Conservation (phyloP, 805 yeast species). For the Torulaspora indica region DNA sequence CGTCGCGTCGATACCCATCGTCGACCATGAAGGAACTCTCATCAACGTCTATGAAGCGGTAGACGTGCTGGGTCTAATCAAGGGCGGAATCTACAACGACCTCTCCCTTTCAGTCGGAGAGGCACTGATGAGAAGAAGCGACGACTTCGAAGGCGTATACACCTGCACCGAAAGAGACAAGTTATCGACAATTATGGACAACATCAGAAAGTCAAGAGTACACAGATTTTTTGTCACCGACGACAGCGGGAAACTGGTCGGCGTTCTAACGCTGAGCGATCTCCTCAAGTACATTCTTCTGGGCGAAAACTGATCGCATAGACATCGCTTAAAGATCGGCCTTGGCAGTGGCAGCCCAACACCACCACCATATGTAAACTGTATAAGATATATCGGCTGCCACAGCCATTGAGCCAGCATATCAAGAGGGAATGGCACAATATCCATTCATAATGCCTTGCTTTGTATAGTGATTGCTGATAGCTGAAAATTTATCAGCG, state of each 20-base stretch:
- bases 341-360: neutral
- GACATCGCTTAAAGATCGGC: neutral
- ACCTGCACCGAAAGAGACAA: conserved; percentile 88
- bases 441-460: neutral
- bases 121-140: conserved; percentile 81
- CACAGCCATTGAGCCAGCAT: neutral
- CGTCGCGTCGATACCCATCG: conserved; percentile 91
- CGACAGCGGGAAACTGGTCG: conserved; percentile 66
- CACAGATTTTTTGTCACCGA: conserved; percentile 93
- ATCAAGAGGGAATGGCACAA: too few species aligned
- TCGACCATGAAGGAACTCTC: conserved; percentile 62
- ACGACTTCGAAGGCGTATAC: conserved; percentile 96
- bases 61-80: conserved; percentile 85
- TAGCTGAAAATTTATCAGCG: neutral
- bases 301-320: conserved; percentile 41
- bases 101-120: conserved; percentile 90
- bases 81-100: conserved; percentile 92
- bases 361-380: neutral
- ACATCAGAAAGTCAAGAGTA: conserved; percentile 82
- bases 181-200: conserved; percentile 84
- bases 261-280: conserved; percentile 88
- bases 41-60: conserved; percentile 94
- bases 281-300: conserved; percentile 76
- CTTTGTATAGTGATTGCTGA: neutral
- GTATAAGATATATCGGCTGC: neutral